Evolutionary conservation across 305 asterid genomes (phyloP).

Genomic region (Solanum hybrid): DNA sequence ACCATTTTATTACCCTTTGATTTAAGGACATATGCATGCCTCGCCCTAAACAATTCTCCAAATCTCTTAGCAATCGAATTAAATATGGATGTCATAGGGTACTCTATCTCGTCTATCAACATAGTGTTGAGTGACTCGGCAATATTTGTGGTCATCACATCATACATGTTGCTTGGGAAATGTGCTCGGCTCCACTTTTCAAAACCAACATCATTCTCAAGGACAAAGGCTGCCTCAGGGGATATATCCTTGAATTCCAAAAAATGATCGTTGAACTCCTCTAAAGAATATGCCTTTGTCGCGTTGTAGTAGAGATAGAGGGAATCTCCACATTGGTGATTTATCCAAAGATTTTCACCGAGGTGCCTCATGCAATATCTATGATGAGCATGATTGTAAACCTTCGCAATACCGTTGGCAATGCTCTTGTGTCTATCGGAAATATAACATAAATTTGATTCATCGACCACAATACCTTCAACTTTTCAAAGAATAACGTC

Average conservation of each 20-base stretch:
- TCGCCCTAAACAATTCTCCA: too few relatives aligned
- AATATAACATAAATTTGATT: too few relatives aligned
- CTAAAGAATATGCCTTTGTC: background rate
- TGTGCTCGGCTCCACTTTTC: background rate
- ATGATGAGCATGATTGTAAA: background rate
- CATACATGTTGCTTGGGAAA: background rate
- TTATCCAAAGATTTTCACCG: background rate
- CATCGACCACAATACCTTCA: background rate
- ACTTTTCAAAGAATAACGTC: background rate
- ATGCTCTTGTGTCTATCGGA: background rate
- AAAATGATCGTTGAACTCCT: background rate
- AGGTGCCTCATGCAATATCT: too few relatives aligned
- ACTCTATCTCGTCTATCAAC: background rate
- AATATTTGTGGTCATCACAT: background rate
- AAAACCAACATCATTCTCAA: background rate
- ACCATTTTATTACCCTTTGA: too few relatives aligned
- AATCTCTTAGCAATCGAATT: too few relatives aligned
- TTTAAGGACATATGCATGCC: too few relatives aligned
- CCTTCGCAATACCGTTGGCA: background rate
- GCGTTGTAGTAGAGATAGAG: background rate
- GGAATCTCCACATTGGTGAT: background rate
- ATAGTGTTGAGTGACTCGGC: background rate
- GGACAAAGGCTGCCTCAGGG: background rate
- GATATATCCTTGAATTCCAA: background rate
- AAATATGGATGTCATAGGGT: background rate